These are phyloP conservation scores for Cubamyces lactineus DNA, from an alignment of 768 basidiomycete species.

Conservation along the genomic window DNA sequence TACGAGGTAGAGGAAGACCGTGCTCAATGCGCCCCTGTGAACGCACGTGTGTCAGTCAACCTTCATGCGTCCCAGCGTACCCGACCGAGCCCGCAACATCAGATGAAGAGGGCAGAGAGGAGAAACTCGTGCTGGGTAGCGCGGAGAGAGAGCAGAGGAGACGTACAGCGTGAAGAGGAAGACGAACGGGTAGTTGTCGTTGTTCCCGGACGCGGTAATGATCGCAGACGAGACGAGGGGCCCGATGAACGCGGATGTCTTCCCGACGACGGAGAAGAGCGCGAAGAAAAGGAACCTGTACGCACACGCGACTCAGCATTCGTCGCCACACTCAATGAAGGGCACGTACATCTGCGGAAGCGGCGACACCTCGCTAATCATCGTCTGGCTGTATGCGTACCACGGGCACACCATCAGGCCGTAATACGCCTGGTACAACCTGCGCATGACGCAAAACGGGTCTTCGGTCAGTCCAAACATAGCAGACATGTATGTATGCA, in stretches of 20 bases:
- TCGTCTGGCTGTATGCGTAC: slow-evolving; percentile 82
- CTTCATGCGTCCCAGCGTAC: not conserved
- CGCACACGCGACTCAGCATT: too few species aligned
- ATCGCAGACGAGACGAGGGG: slow-evolving; percentile 77
- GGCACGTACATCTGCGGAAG: slow-evolving; percentile 63
- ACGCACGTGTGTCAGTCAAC: not conserved
- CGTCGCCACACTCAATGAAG: not conserved
- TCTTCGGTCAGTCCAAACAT: not conserved
- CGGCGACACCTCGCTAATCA: slow-evolving; percentile 81
- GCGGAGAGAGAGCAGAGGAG: too few species aligned
- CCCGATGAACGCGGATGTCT: slow-evolving; percentile 78
- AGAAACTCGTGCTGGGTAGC: not conserved
- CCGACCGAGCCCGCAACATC: not conserved
- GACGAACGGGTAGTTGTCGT: slow-evolving; percentile 76
- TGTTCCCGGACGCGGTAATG: slow-evolving; percentile 66
- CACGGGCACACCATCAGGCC: slow-evolving; percentile 78
- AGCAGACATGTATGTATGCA: not conserved
- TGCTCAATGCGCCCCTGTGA: slow-evolving; percentile 54
- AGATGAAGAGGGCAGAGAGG: slow-evolving; percentile 3
- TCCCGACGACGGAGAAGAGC: slow-evolving; percentile 75
- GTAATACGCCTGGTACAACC: slow-evolving; percentile 72
- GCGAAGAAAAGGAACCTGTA: slow-evolving; percentile 72
- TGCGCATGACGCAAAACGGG: slow-evolving; percentile 28
- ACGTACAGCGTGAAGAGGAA: slow-evolving; percentile 72
- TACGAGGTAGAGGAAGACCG: slow-evolving; percentile 61